These are phyloP conservation scores for Aureoboletus auriporus DNA, from an alignment of 768 basidiomycete genomes.

Conservation along the genomic window DNA sequence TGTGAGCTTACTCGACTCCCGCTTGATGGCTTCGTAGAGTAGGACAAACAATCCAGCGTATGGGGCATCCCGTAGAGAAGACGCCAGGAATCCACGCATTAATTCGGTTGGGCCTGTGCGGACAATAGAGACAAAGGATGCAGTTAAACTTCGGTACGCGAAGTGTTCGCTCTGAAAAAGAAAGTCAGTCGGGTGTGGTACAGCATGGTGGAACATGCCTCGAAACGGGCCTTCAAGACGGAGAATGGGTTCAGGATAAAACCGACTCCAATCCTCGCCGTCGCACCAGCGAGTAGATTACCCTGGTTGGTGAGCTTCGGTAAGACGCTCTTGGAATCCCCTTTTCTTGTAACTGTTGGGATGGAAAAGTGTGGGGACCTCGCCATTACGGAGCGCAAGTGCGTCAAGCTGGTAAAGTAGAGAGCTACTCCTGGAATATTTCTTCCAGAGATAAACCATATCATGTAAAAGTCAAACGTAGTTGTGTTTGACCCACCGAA, in stretches of 20 bases:
- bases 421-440: conserved; percentile 92
- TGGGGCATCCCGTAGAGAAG: conserved; percentile 90
- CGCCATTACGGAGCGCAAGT: conserved; percentile 75
- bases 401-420: conserved; percentile 85
- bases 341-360: conserved; percentile 13
- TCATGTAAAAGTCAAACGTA: background rate
- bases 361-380: conserved; percentile 64
- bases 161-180: conserved; percentile 68
- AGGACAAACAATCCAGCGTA: conserved; percentile 90
- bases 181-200: background rate
- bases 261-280: conserved; percentile 75
- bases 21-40: conserved; percentile 84
- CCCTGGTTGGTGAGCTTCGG: conserved; percentile 72
- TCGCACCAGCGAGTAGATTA: conserved; percentile 83
- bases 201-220: conserved; percentile 48
- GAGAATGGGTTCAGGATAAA: conserved; percentile 87
- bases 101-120: conserved; percentile 78
- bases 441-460: conserved; percentile 35
- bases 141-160: conserved; percentile 57
- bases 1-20: conserved; percentile 52
- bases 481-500: conserved; percentile 46
- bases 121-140: conserved; percentile 55
- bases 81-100: conserved; percentile 81
- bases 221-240: conserved; percentile 87
- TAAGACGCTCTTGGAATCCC: conserved; percentile 46